phyloP scores from a whole-genome alignment of 169 alveolate species.

The Sarcocystis neurona region DNA sequence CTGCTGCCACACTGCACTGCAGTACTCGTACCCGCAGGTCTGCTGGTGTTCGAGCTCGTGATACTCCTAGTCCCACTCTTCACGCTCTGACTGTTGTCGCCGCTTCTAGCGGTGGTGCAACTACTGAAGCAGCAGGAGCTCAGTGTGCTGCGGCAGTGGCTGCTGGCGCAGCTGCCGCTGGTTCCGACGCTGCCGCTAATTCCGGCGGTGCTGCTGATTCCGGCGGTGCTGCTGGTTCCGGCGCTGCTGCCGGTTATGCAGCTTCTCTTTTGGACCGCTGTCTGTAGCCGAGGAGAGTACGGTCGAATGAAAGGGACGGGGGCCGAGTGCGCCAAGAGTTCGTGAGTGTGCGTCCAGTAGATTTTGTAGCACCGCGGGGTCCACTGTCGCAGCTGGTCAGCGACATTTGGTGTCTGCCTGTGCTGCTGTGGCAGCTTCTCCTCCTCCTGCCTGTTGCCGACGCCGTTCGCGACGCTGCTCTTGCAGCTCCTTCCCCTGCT shows the following conservation, averaged over 20 bases:
- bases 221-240: neutral
- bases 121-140: neutral
- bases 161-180: neutral
- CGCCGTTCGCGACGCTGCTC: no score
- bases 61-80: neutral
- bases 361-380: constrained; percentile 28
- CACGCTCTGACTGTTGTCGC: neutral
- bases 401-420: constrained; percentile 3
- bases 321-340: no score
- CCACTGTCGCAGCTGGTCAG: constrained; percentile 5
- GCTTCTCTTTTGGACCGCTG: neutral
- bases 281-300: no score
- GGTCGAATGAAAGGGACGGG: no score
- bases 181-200: neutral
- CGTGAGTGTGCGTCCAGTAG: constrained; percentile 19
- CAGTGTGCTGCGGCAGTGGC: neutral
- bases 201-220: no score
- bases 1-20: neutral
- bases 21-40: neutral
- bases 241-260: neutral
- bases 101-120: neutral
- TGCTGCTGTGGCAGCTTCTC: neutral
- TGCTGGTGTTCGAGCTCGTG: neutral
- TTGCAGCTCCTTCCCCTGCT: no score
- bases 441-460: neutral